phyloP scores from a whole-genome alignment of 1,284 basidiomycete genomes.

The Trametes versicolor region DNA sequence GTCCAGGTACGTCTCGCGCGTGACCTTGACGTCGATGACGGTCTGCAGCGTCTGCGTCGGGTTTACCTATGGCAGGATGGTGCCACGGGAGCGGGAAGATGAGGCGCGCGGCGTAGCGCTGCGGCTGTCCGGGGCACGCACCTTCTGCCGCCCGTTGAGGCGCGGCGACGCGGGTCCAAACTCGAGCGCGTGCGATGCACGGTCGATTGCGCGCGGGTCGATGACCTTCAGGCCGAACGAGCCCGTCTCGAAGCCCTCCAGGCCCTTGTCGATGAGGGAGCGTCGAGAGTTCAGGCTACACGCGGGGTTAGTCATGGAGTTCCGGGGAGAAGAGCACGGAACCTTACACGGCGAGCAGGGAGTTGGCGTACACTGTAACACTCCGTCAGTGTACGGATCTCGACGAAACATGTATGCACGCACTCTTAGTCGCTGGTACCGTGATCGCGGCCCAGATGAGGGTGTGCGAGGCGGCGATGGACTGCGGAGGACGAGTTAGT shows the following conservation, averaged over 20 bases:
- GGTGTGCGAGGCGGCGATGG: slow-evolving; percentile 12
- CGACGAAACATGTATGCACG: neutral
- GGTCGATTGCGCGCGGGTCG: slow-evolving; percentile 9
- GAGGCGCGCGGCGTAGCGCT: slow-evolving; percentile 17
- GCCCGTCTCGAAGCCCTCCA: slow-evolving; percentile 26
- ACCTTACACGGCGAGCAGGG: slow-evolving; percentile 21
- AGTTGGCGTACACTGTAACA: slow-evolving; percentile 22
- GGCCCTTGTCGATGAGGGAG: slow-evolving; percentile 21
- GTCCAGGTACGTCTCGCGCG: slow-evolving; percentile 25
- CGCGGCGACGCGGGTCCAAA: slow-evolving; percentile 11
- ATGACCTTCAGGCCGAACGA: slow-evolving; percentile 21
- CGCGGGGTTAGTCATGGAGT: neutral
- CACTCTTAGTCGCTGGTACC: slow-evolving; percentile 20
- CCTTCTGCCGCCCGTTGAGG: slow-evolving; percentile 14
- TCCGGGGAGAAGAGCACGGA: neutral
- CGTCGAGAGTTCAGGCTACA: slow-evolving; percentile 22
- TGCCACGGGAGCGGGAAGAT: slow-evolving; percentile 6
- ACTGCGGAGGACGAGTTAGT: slow-evolving; percentile 3
- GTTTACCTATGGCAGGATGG: slow-evolving; percentile 1
- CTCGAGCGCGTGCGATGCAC: slow-evolving; percentile 14
- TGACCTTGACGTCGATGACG: slow-evolving; percentile 25
- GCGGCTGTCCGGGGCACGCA: slow-evolving; percentile 16
- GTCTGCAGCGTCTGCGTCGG: slow-evolving; percentile 13
- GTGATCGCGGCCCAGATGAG: slow-evolving; percentile 17
- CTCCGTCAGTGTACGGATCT: neutral